Evolutionary conservation across 2,329 filamentous ascomycete species (phyloP).

Genomic region (Pseudonectria buxi): DNA sequence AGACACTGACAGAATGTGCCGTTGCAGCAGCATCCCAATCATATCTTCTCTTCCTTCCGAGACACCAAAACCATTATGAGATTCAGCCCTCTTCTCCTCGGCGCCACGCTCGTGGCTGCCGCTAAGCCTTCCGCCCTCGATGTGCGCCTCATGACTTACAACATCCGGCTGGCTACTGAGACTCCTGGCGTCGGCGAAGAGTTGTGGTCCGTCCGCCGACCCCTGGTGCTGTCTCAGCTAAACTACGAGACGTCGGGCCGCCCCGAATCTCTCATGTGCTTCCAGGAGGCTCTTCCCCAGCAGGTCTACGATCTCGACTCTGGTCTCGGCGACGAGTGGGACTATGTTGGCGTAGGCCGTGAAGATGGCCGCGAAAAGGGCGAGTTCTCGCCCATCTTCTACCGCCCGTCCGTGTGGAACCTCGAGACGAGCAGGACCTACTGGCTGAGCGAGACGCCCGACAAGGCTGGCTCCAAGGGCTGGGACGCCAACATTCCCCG

Average conservation of each 20-base stretch:
- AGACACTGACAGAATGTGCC: too few species aligned
- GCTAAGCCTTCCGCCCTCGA: conserved; percentile 11
- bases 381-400: conserved; percentile 66
- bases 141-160: conserved; percentile 55
- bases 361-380: conserved; percentile 53
- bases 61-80: conserved; percentile 10
- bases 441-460: conserved; percentile 57
- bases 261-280: conserved; percentile 48
- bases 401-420: conserved; percentile 45
- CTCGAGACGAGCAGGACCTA: conserved; percentile 46
- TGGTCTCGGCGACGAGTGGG: conserved; percentile 37
- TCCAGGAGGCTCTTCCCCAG: conserved; percentile 58
- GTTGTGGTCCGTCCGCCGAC: conserved; percentile 47
- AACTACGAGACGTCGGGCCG: conserved; percentile 41
- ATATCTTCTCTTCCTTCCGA: too few species aligned
- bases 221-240: conserved; percentile 46
- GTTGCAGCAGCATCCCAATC: too few species aligned
- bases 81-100: conserved; percentile 6
- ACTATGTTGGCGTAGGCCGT: conserved; percentile 49
- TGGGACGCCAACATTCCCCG: conserved; percentile 44
- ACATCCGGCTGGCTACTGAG: conserved; percentile 54
- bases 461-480: conserved; percentile 46
- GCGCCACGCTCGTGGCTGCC: conserved; percentile 5
- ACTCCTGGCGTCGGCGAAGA: conserved; percentile 45
- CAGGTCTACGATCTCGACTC: conserved; percentile 52